phyloP scores from a whole-genome alignment of 2,329 filamentous ascomycete species.

The Chaetomium strumarium region DNA sequence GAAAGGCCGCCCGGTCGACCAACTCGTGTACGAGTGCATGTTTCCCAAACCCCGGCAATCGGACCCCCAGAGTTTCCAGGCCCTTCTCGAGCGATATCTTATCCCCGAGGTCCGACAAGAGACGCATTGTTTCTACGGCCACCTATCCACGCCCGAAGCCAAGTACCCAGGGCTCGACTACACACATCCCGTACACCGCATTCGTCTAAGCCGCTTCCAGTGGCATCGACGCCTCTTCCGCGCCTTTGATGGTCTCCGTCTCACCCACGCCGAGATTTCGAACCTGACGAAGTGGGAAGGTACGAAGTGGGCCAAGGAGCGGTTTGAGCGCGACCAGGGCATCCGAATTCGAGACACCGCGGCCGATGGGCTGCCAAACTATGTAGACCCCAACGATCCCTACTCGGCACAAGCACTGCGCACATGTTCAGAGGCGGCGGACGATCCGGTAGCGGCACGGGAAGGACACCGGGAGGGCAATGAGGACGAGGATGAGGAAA shows the following conservation, averaged over 20 bases:
- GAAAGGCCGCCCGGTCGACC: constrained; percentile 65
- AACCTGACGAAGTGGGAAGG: constrained; percentile 76
- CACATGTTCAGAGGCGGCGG: constrained; percentile 4
- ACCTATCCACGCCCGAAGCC: constrained; percentile 71
- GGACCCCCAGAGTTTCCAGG: constrained; percentile 66
- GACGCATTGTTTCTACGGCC: constrained; percentile 71
- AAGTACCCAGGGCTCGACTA: constrained; percentile 81
- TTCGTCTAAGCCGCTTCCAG: constrained; percentile 69
- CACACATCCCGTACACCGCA: constrained; percentile 63
- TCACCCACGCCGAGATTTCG: constrained; percentile 66
- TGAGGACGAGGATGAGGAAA: constrained; percentile 30
- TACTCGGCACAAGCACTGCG: constrained; percentile 16
- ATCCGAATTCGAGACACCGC: constrained; percentile 66
- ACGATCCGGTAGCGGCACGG: neutral
- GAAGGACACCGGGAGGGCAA: constrained; percentile 3
- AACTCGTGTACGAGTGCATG: constrained; percentile 68
- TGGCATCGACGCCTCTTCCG: constrained; percentile 73
- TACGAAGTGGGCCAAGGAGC: constrained; percentile 75
- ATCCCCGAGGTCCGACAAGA: constrained; percentile 75
- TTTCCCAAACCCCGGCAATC: constrained; percentile 61
- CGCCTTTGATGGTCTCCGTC: constrained; percentile 63
- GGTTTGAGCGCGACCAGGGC: constrained; percentile 70
- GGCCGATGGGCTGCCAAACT: constrained; percentile 60
- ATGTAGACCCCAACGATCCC: constrained; percentile 45
- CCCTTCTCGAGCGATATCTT: constrained; percentile 63